Base-by-base conservation (phyloP, 2,329 filamentous ascomycete species). In the Lecanoromycetidae sp. region DNA sequence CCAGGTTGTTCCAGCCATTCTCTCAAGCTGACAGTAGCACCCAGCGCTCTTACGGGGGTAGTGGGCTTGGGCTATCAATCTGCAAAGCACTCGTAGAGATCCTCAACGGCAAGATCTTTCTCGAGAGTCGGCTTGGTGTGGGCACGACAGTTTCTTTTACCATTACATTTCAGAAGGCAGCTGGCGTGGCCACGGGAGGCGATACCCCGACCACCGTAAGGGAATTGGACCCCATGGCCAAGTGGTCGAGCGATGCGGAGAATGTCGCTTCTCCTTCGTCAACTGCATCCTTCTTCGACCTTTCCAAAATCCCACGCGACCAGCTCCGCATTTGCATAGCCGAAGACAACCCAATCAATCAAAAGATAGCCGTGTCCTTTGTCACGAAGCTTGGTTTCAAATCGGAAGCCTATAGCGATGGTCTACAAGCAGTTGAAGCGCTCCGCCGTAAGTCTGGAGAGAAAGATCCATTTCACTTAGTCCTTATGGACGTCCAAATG, bases 401-500 rank as follows among this genome's bases (percentile, higher is more conserved):
- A 48, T 87, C 91, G 43, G 83, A 90, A 61, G 87, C 88, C 0
- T 95, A 87, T 60, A 85, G 87, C 53, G 93, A 96, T 60, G 90
- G 90, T 0, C 74, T 83, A 52, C 86, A 88, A 65, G 87, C 88
- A 0, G 83, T 94, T 12, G 84, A 94, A 57, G 88, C 86, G 0
- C 68, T 95, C n/a, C 79, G 82, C 7, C 70, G 76, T 42, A 83
- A 81, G 52, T 82, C 83, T 3, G 71, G 69, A 36, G 81, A 84
- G 52, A 82, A 81, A 1, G 71, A 71, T 7, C 88, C 87, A 0
- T 95, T 93, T 66, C 87, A 95, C 58, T 75, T 95, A 26, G 82
- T 94, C 33, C 74, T 95, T 36, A 95, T 95, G 88, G 88, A 95
- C 61, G 87, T 94, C 3, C 87, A 94, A 65, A 95, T 95, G 88